Base-by-base conservation (phyloP, 1,284 basidiomycete genomes). In the Albatrellus sp. region DNA sequence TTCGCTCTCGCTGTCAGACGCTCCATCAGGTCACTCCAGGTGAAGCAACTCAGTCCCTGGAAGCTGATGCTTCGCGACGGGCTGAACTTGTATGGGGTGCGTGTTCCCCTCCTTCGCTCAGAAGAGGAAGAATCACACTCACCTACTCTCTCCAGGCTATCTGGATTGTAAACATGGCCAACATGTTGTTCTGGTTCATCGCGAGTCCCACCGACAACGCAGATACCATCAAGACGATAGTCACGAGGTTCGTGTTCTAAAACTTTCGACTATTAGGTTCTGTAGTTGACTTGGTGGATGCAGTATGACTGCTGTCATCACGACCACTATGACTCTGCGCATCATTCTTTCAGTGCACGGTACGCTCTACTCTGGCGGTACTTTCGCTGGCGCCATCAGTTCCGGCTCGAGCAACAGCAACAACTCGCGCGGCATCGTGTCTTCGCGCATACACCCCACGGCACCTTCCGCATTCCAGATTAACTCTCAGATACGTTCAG, bases 31-130 rank as follows among this genome's bases (percentile, higher is more conserved):
- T 83, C 81, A 2, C 73, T 81, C 49, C 52, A 70, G 40, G 52
- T 65, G 30, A 84, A 80, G 55, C 71, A 64, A 1, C 60, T 85
- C 47, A 70, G 67, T 43, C 66, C 69, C 37, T 88, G 85, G 85
- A 85, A 86, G 55, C 69, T 88, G 52, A 87, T 87, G 83, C 80
- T 88, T 49, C 81, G 85, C 48, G 85, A 89, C 57, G 82, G 83
- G 9, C 75, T 89, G 50, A 88, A 87, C 63, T 73, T 88, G 46
- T 88, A 88, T 56, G 80, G 72, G 45, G 78, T 77, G 60, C 52
- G 73, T 19, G 31, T 31, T 41, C 44, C 42, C 20, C 38, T 32
- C 33, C 24, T 10, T 28, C 30, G 36, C 17, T 43, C 45, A 49
- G 43, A 37, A 44, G 35, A 39, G 38, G 24, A 40, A 20, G 9